phyloP scores from a whole-genome alignment of 1,139 yeast genomes.

The Tardiomyces digboiensis region DNA sequence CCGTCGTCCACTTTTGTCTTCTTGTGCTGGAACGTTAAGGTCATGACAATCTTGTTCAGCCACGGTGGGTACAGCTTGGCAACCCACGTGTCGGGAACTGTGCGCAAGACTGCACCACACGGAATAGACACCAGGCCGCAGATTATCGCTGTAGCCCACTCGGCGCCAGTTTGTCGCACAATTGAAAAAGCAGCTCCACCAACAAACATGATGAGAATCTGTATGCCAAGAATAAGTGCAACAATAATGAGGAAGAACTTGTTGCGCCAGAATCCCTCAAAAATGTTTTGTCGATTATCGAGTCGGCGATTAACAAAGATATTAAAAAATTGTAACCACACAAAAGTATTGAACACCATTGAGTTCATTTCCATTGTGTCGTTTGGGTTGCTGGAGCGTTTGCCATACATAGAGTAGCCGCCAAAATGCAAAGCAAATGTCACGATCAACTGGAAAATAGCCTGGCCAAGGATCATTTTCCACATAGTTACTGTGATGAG shows the following conservation, averaged over 20 bases:
- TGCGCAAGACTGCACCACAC: slow-evolving; percentile 62
- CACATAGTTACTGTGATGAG: slow-evolving; percentile 89
- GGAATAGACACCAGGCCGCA: slow-evolving; percentile 84
- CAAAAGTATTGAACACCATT: slow-evolving; percentile 90
- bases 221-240: slow-evolving; percentile 68
- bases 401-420: slow-evolving; percentile 48
- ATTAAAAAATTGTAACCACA: slow-evolving; percentile 96
- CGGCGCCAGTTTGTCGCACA: slow-evolving; percentile 63
- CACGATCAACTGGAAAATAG: slow-evolving; percentile 62
- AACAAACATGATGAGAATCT: slow-evolving; percentile 85
- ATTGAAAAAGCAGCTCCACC: slow-evolving; percentile 95
- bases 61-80: slow-evolving; percentile 57
- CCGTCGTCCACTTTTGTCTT: slow-evolving; percentile 15
- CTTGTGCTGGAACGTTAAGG: slow-evolving; percentile 26
- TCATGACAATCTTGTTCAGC: slow-evolving; percentile 38
- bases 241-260: slow-evolving; percentile 72
- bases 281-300: slow-evolving; percentile 85
- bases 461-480: slow-evolving; percentile 95
- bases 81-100: slow-evolving; percentile 78
- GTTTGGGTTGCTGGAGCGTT: slow-evolving; percentile 29
- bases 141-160: slow-evolving; percentile 85
- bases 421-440: slow-evolving; percentile 78
- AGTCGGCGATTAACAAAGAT: slow-evolving; percentile 84
- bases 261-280: slow-evolving; percentile 72
- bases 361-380: slow-evolving; percentile 59